Evolutionary conservation across 352 stramenopile genomes (phyloP).

Genomic region (Phytophthora podocarpi): DNA sequence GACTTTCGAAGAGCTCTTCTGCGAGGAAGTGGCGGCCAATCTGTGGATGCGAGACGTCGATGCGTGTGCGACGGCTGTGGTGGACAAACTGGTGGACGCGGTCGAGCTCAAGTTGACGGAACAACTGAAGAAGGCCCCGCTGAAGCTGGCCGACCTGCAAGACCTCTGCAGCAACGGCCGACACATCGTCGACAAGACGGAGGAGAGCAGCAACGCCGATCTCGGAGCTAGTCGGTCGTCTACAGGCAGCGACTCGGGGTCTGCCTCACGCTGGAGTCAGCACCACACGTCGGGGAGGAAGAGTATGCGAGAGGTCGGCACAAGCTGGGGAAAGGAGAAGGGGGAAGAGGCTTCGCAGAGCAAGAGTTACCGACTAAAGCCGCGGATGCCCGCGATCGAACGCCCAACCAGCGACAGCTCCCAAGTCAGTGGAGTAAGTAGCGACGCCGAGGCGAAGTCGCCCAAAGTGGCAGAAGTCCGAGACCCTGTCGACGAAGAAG

Average conservation of each 20-base stretch:
- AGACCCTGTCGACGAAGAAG: conserved; percentile 19
- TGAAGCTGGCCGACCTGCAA: conserved; percentile 46
- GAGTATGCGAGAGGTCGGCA: conserved; percentile 26
- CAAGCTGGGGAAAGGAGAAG: conserved; percentile 25
- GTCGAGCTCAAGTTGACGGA: conserved; percentile 45
- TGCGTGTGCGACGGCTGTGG: conserved; percentile 41
- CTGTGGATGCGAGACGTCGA: conserved; percentile 36
- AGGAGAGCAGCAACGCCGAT: neutral
- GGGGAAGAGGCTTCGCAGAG: neutral
- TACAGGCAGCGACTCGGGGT: neutral
- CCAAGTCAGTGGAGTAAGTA: conserved; percentile 23
- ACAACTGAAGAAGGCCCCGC: conserved; percentile 48
- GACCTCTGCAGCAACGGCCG: conserved; percentile 50
- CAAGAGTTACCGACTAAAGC: conserved; percentile 29
- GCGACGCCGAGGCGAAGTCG: conserved; percentile 18
- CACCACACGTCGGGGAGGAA: conserved; percentile 24
- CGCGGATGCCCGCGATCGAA: conserved; percentile 34
- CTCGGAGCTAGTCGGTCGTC: conserved; percentile 5
- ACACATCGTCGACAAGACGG: conserved; percentile 31
- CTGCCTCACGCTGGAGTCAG: conserved; percentile 32
- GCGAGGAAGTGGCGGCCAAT: conserved; percentile 50
- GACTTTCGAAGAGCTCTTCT: conserved; percentile 73
- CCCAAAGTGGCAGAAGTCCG: neutral
- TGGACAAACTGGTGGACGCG: conserved; percentile 50
- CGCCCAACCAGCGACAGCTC: conserved; percentile 15